Evolutionary conservation across 768 basidiomycete species (phyloP), one percentile per base, ranked within the genome.

Genomic region (Tricholoma hemisulphureum): DNA sequence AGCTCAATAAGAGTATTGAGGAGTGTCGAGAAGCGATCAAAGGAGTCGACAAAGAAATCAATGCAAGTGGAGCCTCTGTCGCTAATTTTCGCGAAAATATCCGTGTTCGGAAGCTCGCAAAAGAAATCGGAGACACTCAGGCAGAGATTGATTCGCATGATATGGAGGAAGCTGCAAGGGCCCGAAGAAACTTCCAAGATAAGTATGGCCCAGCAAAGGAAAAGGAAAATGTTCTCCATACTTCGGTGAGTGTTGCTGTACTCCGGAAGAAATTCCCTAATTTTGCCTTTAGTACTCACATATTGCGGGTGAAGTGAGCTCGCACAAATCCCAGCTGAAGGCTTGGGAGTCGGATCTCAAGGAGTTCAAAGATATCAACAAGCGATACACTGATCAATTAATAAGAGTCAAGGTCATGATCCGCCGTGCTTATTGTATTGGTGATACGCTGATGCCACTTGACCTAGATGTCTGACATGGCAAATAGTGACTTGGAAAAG

Each of bases 401-500:
- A 85, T 98, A 65, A 91, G 88, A 77, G 95, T 97, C 67, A 98
- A 98, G 83, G 95, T 93, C 64, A 37, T 24, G 23, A 10, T 75
- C 4, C 49, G 7, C 41, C 18, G 48, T 55, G 16, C 28, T 35
- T 43, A 55, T 53, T 21, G 48, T 13, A 31, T 23, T 8, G 41
- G 26, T n/a, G 18, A 35, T 13, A n/a, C 16, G 37, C 41, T 51
- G 18, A 34, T 45, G 51, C 24, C 51, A 26, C 13, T 18, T 46
- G 24, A 16, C 35, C 23, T 63, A 98, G 95, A 93, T 97, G 75
- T 93, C 95, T 29, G 95, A 98, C 71, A 93, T 98, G 88, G 95
- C 96, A 6, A 98, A 96, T 71, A 90, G 84, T 58, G 97, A 99
- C 71, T 72, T 99, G 53, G 96, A 99, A 77, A 98, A 98, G 76